Evolutionary conservation across 129 eudicot species (phyloP).

Genomic region (Rutidosis leptorrhynchoides): DNA sequence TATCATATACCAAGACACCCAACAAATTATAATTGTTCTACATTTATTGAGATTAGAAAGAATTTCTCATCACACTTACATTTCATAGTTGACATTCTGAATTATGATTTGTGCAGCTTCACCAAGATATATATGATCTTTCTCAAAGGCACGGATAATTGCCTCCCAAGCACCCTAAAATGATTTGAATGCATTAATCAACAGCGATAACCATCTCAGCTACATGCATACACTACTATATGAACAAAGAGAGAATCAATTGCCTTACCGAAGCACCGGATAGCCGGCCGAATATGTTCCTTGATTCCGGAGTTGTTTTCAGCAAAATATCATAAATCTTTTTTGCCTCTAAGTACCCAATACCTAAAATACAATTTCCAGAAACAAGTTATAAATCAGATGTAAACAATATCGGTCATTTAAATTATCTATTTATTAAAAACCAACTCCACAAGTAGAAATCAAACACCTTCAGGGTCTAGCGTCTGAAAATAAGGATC

Average conservation of each 20-base stretch:
- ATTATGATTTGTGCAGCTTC: slow-evolving; percentile 96
- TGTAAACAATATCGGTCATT: too few species aligned
- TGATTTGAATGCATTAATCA: slow-evolving; percentile 13
- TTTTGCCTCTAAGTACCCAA: slow-evolving; percentile 78
- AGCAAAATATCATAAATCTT: slow-evolving; percentile 71
- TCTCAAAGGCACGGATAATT: slow-evolving; percentile 80
- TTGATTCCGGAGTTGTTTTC: slow-evolving; percentile 72
- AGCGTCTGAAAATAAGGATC: slow-evolving; percentile 87
- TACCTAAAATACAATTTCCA: slow-evolving; percentile 49
- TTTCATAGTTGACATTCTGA: slow-evolving; percentile 93
- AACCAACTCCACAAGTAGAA: too few species aligned
- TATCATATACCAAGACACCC: too few species aligned
- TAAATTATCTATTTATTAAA: too few species aligned
- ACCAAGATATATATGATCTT: slow-evolving; percentile 81
- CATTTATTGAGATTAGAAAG: too few species aligned
- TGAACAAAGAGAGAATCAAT: too few species aligned
- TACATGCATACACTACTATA: too few species aligned
- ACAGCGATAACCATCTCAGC: too few species aligned
- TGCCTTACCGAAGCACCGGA: slow-evolving; percentile 92
- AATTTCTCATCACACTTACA: slow-evolving; percentile 37
- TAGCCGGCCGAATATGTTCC: slow-evolving; percentile 95
- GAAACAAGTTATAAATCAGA: too few species aligned
- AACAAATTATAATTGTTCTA: too few species aligned
- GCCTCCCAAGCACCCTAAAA: slow-evolving; percentile 89
- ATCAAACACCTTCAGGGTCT: slow-evolving; percentile 86